Conservation (phyloP, 768 basidiomycete genomes). For the Ramaria sp. region DNA sequence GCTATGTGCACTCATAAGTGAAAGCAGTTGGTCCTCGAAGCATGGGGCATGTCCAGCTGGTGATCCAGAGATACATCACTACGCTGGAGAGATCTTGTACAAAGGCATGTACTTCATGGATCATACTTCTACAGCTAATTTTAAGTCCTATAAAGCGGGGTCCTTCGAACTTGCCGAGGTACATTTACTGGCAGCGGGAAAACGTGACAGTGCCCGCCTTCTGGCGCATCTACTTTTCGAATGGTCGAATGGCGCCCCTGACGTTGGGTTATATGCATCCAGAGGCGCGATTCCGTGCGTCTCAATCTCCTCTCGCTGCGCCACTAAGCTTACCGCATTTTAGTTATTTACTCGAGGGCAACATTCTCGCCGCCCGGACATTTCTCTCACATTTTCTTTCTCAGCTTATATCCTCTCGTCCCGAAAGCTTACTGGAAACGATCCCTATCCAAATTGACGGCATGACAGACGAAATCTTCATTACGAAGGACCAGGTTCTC, state of each 20-base stretch:
- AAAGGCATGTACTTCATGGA: conserved; percentile 44
- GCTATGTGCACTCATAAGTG: background rate
- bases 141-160: conserved; percentile 42
- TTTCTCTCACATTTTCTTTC: conserved; percentile 77
- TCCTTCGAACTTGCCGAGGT: conserved; percentile 64
- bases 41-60: conserved; percentile 73
- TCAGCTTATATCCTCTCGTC: conserved; percentile 40
- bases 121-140: background rate
- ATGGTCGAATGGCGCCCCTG: conserved; percentile 41
- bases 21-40: conserved; percentile 76
- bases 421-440: conserved; percentile 28
- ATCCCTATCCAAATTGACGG: conserved; percentile 38
- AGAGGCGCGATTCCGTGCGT: conserved; percentile 80
- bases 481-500: conserved; percentile 65
- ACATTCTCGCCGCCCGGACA: conserved; percentile 87
- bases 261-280: conserved; percentile 68
- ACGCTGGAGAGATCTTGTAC: conserved; percentile 78
- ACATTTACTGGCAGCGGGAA: conserved; percentile 78
- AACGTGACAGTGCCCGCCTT: conserved; percentile 77
- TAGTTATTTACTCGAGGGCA: conserved; percentile 76
- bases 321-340: background rate
- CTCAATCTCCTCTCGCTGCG: background rate
- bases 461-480: conserved; percentile 47
- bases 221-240: conserved; percentile 81
- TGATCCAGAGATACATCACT: conserved; percentile 81